A percentile compares a stretch with the other conserved stretches of the same genome.
Evolutionary conservation across 345 rosid species (phyloP).

Genomic region (Eucalyptus sp.): DNA sequence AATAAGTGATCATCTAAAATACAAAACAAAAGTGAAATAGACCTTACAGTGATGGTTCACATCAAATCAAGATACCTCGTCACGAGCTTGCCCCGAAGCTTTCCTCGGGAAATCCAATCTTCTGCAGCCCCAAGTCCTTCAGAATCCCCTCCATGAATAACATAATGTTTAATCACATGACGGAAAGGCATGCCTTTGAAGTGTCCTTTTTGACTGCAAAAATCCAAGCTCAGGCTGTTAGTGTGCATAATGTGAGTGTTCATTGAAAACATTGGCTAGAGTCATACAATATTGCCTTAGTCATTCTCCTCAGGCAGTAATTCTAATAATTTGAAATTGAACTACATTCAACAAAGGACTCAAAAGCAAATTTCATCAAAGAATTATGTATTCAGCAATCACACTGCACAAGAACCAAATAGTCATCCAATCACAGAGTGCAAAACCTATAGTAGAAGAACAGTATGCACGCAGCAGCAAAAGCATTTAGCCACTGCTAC

Average conservation of each 20-base stretch:
- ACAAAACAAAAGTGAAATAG: neutral
- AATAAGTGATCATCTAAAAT: neutral
- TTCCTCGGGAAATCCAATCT: slow-evolving; percentile 76
- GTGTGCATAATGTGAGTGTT: neutral
- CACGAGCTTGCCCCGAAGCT: slow-evolving; percentile 51
- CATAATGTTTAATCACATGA: slow-evolving; percentile 73
- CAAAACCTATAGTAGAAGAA: neutral
- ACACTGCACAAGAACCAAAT: neutral
- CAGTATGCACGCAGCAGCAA: neutral
- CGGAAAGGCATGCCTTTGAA: slow-evolving; percentile 81
- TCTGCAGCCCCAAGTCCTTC: slow-evolving; percentile 44
- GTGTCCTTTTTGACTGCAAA: slow-evolving; percentile 69
- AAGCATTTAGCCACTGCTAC: neutral
- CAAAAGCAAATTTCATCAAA: neutral
- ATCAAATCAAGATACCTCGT: slow-evolving; percentile 31
- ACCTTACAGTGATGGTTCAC: neutral
- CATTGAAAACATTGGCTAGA: neutral
- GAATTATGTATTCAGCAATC: neutral
- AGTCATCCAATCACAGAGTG: neutral
- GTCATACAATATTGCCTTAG: neutral
- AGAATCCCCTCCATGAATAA: slow-evolving; percentile 76
- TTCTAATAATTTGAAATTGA: neutral
- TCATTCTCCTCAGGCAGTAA: neutral
- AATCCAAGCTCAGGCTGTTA: neutral
- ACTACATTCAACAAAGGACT: neutral